Percentiles rank a stretch among this genome's conserved stretches.
Conservation (phyloP, 768 basidiomycete species). For the Candolleomyces eurysporus region DNA sequence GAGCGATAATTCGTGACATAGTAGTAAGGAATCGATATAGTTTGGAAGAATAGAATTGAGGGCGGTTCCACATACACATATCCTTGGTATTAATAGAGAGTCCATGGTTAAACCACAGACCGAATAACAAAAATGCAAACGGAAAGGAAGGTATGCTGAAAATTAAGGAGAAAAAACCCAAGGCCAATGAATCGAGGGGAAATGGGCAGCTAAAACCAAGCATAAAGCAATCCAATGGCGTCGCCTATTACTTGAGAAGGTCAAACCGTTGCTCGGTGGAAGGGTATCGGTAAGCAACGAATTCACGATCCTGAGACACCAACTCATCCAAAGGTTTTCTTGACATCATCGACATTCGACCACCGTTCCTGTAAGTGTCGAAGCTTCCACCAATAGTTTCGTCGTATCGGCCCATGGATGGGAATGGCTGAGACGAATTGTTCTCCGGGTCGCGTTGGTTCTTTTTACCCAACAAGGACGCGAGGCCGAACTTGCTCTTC, state of each 20-base stretch:
- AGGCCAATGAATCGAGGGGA: too few species aligned
- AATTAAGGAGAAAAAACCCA: neutral
- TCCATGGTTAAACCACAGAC: neutral
- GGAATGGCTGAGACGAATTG: conserved; percentile 41
- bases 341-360: conserved; percentile 63
- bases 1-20: too few species aligned
- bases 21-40: too few species aligned
- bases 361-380: conserved; percentile 12
- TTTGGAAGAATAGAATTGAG: too few species aligned
- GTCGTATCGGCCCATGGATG: conserved; percentile 32
- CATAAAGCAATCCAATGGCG: neutral
- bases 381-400: neutral
- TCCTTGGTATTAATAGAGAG: neutral
- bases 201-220: neutral
- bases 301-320: conserved; percentile 83
- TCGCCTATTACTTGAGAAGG: conserved; percentile 38
- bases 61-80: too few species aligned
- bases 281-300: conserved; percentile 86
- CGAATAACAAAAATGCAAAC: neutral
- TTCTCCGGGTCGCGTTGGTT: conserved; percentile 32
- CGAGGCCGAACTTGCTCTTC: conserved; percentile 71
- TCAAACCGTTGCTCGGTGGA: conserved; percentile 71
- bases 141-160: neutral
- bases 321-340: conserved; percentile 74
- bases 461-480: conserved; percentile 64